These are phyloP conservation scores for Acacia confusa DNA, from an alignment of 306 rosid species.

Conservation along the genomic window DNA sequence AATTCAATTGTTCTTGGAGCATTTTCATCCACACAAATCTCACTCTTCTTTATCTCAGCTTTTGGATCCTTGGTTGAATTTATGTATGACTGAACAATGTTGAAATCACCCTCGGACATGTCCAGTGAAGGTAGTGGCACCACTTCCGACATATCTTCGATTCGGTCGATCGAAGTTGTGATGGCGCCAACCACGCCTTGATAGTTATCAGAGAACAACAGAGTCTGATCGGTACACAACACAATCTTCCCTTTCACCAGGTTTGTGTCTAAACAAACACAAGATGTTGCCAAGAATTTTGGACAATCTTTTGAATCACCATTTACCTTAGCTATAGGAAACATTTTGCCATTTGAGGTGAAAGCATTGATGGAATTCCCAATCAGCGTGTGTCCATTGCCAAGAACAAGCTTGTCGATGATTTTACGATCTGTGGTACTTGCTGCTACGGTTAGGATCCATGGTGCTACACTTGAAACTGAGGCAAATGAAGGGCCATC, in stretches of 20 bases:
- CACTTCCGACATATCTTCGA: neutral
- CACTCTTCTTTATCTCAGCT: constrained; percentile 17
- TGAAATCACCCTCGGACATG: neutral
- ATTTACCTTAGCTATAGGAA: constrained; percentile 10
- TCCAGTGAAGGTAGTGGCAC: constrained; percentile 8
- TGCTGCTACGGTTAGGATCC: constrained; percentile 48
- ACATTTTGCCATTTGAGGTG: constrained; percentile 14
- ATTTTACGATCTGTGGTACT: constrained; percentile 40
- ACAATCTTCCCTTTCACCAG: constrained; percentile 44
- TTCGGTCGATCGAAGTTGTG: neutral
- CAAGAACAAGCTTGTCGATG: constrained; percentile 38
- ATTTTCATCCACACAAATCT: neutral
- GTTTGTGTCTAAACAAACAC: neutral
- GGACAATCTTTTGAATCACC: neutral
- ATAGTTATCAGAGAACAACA: neutral
- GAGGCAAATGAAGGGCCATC: constrained; percentile 13
- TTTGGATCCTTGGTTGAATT: neutral
- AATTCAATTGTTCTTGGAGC: constrained; percentile 28
- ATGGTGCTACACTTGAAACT: constrained; percentile 38
- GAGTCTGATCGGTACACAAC: neutral
- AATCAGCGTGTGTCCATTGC: constrained; percentile 30
- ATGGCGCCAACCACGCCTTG: constrained; percentile 31
- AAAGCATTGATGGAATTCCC: constrained; percentile 38
- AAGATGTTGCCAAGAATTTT: fast-evolving
- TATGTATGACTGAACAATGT: neutral